Conservation (phyloP, 805 yeast genomes). For the Metschnikowia lunata region DNA sequence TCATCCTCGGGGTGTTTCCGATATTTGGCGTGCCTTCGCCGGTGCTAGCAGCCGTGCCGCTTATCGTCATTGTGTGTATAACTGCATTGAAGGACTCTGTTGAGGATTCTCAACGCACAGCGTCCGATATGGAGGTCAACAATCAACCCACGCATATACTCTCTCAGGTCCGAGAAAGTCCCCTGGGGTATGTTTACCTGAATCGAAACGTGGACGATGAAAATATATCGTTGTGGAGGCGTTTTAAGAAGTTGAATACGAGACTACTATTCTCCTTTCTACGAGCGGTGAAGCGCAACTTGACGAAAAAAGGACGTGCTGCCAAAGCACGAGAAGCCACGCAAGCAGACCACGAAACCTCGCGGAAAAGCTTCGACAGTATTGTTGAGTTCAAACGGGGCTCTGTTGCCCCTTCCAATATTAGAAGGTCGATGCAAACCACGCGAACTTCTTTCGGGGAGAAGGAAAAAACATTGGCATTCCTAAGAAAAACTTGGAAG, state of each 20-base stretch:
- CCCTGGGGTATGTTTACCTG: constrained; percentile 23
- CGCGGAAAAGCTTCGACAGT: constrained; percentile 35
- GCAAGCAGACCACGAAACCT: not conserved
- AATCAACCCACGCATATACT: constrained; percentile 69
- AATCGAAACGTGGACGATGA: constrained; percentile 64
- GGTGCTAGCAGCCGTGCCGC: constrained; percentile 73
- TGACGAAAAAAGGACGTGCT: constrained; percentile 35
- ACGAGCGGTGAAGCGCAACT: constrained; percentile 24
- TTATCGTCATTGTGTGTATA: constrained; percentile 69
- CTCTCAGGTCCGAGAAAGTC: constrained; percentile 36
- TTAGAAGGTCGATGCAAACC: constrained; percentile 10
- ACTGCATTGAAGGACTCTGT: constrained; percentile 76
- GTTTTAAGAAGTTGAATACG: constrained; percentile 52
- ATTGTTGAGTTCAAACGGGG: constrained; percentile 6
- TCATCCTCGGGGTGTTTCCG: constrained; percentile 47
- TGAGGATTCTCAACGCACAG: constrained; percentile 67
- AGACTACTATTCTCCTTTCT: constrained; percentile 26
- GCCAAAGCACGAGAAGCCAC: constrained; percentile 20
- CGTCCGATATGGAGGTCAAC: constrained; percentile 64
- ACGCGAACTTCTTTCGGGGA: constrained; percentile 12
- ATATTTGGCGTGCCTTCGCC: constrained; percentile 73
- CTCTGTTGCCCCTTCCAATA: constrained; percentile 7
- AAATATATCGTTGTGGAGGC: constrained; percentile 63
- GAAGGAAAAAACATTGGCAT: constrained; percentile 24
- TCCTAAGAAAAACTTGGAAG: constrained; percentile 47